Evolutionary conservation across 805 yeast species (phyloP).

Genomic region (Starmerella etchellsii): DNA sequence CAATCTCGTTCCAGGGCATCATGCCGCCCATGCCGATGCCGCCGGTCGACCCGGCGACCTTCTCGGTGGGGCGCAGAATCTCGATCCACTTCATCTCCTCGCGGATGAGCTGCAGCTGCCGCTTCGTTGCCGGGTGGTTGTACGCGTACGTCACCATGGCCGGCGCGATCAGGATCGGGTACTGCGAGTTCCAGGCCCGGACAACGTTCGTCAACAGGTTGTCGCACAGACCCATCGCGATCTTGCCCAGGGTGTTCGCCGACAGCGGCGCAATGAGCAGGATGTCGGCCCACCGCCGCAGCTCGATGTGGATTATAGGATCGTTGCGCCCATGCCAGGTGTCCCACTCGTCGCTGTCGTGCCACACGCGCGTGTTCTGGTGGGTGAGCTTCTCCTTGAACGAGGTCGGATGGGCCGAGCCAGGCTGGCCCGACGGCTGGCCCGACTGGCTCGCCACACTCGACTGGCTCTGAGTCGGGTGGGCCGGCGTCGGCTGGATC

Average conservation of each 20-base stretch:
- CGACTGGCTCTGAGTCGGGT: neutral
- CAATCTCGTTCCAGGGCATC: conserved; percentile 95
- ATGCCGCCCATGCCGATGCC: conserved; percentile 99
- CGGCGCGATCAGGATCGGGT: conserved; percentile 84
- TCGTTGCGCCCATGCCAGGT: conserved; percentile 74
- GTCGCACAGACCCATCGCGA: conserved; percentile 84
- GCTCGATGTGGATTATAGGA: conserved; percentile 88
- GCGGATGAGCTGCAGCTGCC: conserved; percentile 59
- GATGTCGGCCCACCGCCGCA: conserved; percentile 45
- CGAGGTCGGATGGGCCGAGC: neutral
- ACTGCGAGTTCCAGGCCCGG: conserved; percentile 89
- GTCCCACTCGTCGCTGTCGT: conserved; percentile 88
- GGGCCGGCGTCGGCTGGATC: neutral
- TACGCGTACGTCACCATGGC: conserved; percentile 92
- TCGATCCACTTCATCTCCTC: conserved; percentile 96
- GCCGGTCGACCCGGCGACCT: conserved; percentile 83
- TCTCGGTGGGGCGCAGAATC: conserved; percentile 86
- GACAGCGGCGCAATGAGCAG: conserved; percentile 86
- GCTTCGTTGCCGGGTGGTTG: conserved; percentile 74
- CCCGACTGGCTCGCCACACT: neutral
- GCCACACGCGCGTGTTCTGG: conserved; percentile 55
- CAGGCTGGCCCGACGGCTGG: neutral
- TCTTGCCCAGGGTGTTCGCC: conserved; percentile 83
- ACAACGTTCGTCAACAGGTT: conserved; percentile 80
- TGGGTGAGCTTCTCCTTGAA: conserved; percentile 8